Percentiles rank a stretch among this genome's conserved stretches.
Evolutionary conservation across 805 yeast genomes (phyloP).

Genomic region (Candida verbasci): DNA sequence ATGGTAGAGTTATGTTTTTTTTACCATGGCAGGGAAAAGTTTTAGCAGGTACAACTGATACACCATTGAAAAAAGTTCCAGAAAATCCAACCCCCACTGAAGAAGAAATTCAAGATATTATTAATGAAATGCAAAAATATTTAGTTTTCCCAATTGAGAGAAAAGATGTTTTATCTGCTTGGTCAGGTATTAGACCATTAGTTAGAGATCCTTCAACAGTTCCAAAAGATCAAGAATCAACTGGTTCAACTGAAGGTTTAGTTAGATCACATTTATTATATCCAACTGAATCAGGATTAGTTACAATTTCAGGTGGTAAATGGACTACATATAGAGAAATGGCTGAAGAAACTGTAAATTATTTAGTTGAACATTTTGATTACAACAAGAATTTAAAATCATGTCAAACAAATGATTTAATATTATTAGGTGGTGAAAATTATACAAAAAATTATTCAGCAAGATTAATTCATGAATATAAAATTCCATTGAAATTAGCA

Average conservation of each 20-base stretch:
- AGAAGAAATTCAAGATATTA: constrained; percentile 81
- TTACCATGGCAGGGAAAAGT: constrained; percentile 98
- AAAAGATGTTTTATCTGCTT: constrained; percentile 88
- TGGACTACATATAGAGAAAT: constrained; percentile 98
- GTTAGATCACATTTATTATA: constrained; percentile 86
- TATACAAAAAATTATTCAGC: constrained; percentile 72
- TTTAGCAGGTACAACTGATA: constrained; percentile 94
- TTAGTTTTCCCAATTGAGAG: constrained; percentile 83
- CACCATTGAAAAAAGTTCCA: constrained; percentile 69
- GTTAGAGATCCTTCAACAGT: constrained; percentile 72
- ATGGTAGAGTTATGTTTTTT: constrained; percentile 95
- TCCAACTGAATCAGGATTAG: constrained; percentile 61
- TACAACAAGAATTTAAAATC: constrained; percentile 33
- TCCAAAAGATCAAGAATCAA: constrained; percentile 41
- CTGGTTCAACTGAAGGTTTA: constrained; percentile 70
- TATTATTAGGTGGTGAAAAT: constrained; percentile 77
- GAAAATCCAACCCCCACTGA: constrained; percentile 81
- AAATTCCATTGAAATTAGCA: constrained; percentile 69
- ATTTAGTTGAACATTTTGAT: constrained; percentile 49
- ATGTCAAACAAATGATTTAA: constrained; percentile 50
- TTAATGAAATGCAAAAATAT: constrained; percentile 84
- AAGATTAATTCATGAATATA: constrained; percentile 74
- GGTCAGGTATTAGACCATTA: constrained; percentile 96
- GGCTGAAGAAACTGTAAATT: constrained; percentile 91
- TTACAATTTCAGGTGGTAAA: constrained; percentile 94